Base-by-base conservation (phyloP, 192 early-diverging fungal species). In the Mortierella antarctica region DNA sequence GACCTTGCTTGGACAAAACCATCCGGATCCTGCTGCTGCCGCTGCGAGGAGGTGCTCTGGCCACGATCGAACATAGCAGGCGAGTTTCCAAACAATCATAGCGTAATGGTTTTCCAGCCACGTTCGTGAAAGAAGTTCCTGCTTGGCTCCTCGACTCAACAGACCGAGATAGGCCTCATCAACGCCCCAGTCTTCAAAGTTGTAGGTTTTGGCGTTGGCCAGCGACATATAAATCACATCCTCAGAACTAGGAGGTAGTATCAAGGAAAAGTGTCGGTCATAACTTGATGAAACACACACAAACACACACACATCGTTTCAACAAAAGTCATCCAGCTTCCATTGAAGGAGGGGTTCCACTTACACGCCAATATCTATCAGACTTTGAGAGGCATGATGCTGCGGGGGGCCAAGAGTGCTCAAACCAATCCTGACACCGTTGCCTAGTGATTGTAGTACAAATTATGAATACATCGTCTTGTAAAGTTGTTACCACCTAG, bases 71-170 rank as follows among this genome's bases (percentile, higher is more conserved):
- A 86, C 82, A 54, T 88, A 80, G n/a, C 84, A 74, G 0, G 93
- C 92, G 4, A 93, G 50, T 69, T 93, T 92, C 93, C 93, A 94
- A 5, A 92, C 86, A 67, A 94, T 90, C 77, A 85, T 87, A 11
- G 82, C 53, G 71, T 92, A 94, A 56, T 94, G 93, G 58, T 94
- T 92, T 14, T 12, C 11, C 0, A 91, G 85, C 93, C 93, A 94
- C 13, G 46, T 42, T 8, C 66, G 50, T 0, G 84, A 65, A 6
- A 77, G 73, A 6, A 83, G 61, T 46, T 78, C 73, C 14, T 62
- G 50, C 13, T 48, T 49, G 8, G 85, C 87, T 41, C 90, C 90
- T 62, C 47, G 63, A 6, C 57, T 57, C 0, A 91, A 11, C 31
- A 93, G 41, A 15, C 57, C 79, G 7, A 73, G 20, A 10, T 71